Base-by-base conservation (phyloP, 805 yeast species). In the Candida sakaeoensis region DNA sequence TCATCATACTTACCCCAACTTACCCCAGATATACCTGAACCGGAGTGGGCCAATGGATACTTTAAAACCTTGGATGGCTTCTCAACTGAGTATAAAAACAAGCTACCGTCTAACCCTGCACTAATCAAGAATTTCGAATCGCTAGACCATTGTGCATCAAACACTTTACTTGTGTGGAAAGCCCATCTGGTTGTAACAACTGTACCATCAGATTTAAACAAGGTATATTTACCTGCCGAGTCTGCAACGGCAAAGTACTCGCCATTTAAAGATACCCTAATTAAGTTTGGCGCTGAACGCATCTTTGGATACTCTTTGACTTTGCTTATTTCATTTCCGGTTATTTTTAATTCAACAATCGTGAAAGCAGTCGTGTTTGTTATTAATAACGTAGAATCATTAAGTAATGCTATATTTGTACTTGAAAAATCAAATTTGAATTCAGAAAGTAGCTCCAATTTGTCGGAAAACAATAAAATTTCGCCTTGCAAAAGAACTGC, bases 161-260 rank as follows among this genome's bases (percentile, higher is more conserved):
- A 79, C 46, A 93, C 83, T 40, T 76, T 80, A 41, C 95, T 82
- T 2, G 90, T 85, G 58, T 93, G 97, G 79, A 87, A 91, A 0
- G 95, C 82, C 99, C 99, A 93, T 57, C 97, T 77, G 0, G 95
- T 79, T 2, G 98, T 88, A 26, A 80, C 73, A 6, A 86, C 64
- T 2, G 73, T 49, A 37, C 68, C 75, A 28, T 79, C 80, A 2
- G 57, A 57, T 47, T 78, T 72, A 61, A 78, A 88, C 26, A 90
- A 69, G n/a, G 82, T 63, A 48, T 89, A 87, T 59, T 91, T 93
- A 24, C 99, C 99, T 39, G 83, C 70, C 4, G 72, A 71, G 53
- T 90, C 97, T 38, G 96, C 97, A 18, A 83, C 85, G 1, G 98
- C 98, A 13, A 84, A 69, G 44, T 65, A 75, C 41, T 69, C 59